phyloP scores from a whole-genome alignment of 164 flowering plant genomes.

The Chimonanthus salicifolius region DNA sequence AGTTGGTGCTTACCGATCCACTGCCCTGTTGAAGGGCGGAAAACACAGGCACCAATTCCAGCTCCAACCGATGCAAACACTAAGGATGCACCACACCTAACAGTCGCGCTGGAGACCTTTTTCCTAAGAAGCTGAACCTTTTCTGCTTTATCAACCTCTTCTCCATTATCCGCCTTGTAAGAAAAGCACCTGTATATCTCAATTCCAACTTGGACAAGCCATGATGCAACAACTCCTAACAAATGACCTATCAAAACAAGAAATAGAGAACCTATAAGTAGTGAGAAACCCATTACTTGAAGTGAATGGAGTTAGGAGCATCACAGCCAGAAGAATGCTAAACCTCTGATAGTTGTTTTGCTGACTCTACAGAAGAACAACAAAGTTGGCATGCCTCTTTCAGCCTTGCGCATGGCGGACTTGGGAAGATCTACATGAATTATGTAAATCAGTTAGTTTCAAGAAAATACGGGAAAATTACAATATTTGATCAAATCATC shows the following conservation, averaged over 20 bases:
- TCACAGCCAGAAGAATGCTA: background rate
- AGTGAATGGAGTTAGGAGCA: background rate
- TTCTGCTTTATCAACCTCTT: constrained; percentile 26
- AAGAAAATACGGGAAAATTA: background rate
- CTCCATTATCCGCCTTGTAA: constrained; percentile 24
- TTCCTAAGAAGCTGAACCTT: constrained; percentile 41
- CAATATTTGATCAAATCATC: background rate
- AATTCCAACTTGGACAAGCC: constrained; percentile 80
- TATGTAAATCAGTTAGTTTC: constrained; percentile 9
- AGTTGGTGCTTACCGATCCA: constrained; percentile 72
- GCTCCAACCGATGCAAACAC: constrained; percentile 89
- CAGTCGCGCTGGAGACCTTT: constrained; percentile 42
- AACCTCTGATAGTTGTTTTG: constrained; percentile 87
- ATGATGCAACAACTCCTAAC: constrained; percentile 76
- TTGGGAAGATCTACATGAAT: constrained; percentile 66
- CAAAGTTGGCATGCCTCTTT: constrained; percentile 52
- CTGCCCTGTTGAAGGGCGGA: constrained; percentile 82
- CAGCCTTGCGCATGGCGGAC: constrained; percentile 78
- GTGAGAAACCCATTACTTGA: background rate
- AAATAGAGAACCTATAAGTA: constrained; percentile 3
- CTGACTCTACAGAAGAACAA: constrained; percentile 54
- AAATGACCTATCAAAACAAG: constrained; percentile 53
- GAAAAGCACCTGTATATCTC: constrained; percentile 48
- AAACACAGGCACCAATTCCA: constrained; percentile 64
- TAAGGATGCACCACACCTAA: constrained; percentile 69